These are phyloP conservation scores for Macadamia tetraphylla DNA, from an alignment of 164 flowering plant genomes.

Conservation along the genomic window DNA sequence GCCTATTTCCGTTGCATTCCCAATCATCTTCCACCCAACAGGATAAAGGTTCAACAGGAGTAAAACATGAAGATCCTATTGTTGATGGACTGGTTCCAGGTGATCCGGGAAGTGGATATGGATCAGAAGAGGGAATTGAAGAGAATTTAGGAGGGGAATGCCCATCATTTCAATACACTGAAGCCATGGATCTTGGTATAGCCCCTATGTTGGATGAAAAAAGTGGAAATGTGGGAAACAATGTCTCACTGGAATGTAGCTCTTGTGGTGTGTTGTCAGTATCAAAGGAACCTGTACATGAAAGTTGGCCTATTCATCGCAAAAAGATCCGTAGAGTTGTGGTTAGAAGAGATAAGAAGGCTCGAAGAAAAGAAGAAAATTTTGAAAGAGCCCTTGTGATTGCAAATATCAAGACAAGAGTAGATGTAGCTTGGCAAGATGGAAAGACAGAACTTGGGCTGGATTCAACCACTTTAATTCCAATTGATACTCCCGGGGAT, in stretches of 20 bases:
- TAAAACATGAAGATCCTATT: slow-evolving; percentile 24
- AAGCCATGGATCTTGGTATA: slow-evolving; percentile 39
- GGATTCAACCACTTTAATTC: slow-evolving; percentile 60
- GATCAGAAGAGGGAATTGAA: slow-evolving; percentile 24
- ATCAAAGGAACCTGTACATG: slow-evolving; percentile 55
- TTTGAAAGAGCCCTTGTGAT: slow-evolving; percentile 81
- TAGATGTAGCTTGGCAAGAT: slow-evolving; percentile 96
- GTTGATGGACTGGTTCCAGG: slow-evolving; percentile 27
- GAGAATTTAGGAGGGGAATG: slow-evolving; percentile 34
- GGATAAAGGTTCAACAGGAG: slow-evolving; percentile 30
- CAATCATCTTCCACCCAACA: slow-evolving; percentile 24
- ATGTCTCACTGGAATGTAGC: slow-evolving; percentile 29
- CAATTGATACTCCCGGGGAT: slow-evolving; percentile 89
- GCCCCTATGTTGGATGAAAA: slow-evolving; percentile 27
- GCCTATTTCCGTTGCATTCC: slow-evolving; percentile 54
- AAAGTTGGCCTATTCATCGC: slow-evolving; percentile 61
- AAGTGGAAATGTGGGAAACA: slow-evolving; percentile 20
- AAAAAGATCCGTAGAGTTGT: slow-evolving; percentile 76
- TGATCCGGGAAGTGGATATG: slow-evolving; percentile 31
- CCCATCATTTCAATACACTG: slow-evolving; percentile 10
- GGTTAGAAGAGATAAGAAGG: slow-evolving; percentile 66
- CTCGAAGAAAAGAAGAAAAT: slow-evolving; percentile 64
- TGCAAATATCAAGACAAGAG: slow-evolving; percentile 59
- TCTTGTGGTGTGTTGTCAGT: slow-evolving; percentile 44
- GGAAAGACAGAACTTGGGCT: slow-evolving; percentile 48